phyloP scores from a whole-genome alignment of 768 basidiomycete genomes.

The Podaxis mareebaensis region DNA sequence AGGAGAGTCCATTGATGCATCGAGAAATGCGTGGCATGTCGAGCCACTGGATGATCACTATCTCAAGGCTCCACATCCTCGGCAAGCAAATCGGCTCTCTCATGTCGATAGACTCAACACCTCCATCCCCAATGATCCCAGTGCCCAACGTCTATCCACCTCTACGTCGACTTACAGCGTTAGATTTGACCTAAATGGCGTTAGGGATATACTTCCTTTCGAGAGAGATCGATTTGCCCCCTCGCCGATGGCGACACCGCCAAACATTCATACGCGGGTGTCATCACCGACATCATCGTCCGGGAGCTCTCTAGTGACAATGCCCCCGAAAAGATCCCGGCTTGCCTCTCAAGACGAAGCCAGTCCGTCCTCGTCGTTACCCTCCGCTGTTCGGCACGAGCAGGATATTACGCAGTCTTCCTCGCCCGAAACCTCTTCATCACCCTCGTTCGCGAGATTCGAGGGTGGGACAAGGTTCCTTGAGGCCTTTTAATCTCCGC shows the following conservation, averaged over 20 bases:
- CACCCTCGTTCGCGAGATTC: conserved; percentile 1
- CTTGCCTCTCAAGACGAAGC: not conserved
- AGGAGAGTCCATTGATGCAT: not conserved
- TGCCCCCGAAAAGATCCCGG: not conserved
- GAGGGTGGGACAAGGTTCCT: conserved; percentile 13
- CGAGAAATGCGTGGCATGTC: not conserved
- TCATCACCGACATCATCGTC: conserved; percentile 10
- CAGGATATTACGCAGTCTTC: not conserved
- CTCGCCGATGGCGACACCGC: not conserved
- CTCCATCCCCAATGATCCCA: not conserved
- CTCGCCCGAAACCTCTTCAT: not conserved
- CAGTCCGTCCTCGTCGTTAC: not conserved
- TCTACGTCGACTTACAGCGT: conserved; percentile 9
- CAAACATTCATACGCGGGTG: conserved; percentile 1
- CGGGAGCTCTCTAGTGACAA: not conserved
- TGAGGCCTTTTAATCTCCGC: not conserved
- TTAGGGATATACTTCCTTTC: not conserved
- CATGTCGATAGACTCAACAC: not conserved
- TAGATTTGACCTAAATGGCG: conserved; percentile 2
- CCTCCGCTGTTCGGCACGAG: not conserved
- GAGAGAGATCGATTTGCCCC: conserved; percentile 11
- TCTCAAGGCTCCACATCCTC: conserved; percentile 1
- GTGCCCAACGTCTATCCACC: not conserved
- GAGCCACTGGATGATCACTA: not conserved
- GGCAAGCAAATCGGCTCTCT: not conserved